phyloP scores from a whole-genome alignment of 2,329 filamentous ascomycete species.

The Bipolaris zeicola region DNA sequence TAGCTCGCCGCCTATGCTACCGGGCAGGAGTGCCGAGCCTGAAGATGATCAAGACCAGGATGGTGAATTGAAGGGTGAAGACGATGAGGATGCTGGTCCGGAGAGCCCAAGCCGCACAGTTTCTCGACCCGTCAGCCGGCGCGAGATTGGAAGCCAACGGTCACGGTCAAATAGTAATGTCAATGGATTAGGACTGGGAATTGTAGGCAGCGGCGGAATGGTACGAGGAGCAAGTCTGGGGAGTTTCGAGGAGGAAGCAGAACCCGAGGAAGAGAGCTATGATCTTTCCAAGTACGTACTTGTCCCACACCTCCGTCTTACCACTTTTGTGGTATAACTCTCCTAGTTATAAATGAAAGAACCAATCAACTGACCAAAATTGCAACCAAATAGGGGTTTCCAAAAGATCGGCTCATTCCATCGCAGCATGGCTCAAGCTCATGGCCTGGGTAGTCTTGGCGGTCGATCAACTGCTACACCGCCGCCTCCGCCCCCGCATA shows the following conservation, averaged over 20 bases:
- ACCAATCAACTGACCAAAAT: slow-evolving; percentile 17
- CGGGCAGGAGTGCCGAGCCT: slow-evolving; percentile 31
- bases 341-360: neutral
- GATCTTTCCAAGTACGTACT: slow-evolving; percentile 56
- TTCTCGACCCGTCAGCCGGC: slow-evolving; percentile 44
- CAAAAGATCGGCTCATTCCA: slow-evolving; percentile 57
- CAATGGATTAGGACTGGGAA: slow-evolving; percentile 30
- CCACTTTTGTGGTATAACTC: neutral
- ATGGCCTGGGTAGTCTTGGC: slow-evolving; percentile 28
- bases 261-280: slow-evolving; percentile 54
- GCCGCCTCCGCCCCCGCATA: slow-evolving; percentile 9
- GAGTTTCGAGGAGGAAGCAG: slow-evolving; percentile 49
- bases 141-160: slow-evolving; percentile 33
- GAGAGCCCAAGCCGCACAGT: slow-evolving; percentile 45
- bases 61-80: slow-evolving; percentile 37
- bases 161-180: slow-evolving; percentile 42
- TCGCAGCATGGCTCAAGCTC: slow-evolving; percentile 40
- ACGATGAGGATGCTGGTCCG: slow-evolving; percentile 42
- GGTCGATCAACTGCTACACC: slow-evolving; percentile 22
- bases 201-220: slow-evolving; percentile 37
- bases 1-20: slow-evolving; percentile 42
- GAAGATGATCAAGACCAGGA: slow-evolving; percentile 43
- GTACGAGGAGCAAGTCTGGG: slow-evolving; percentile 44
- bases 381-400: slow-evolving; percentile 49
- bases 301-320: neutral